Percentiles rank a stretch among this genome's conserved stretches.
Conservation (phyloP, 345 rosid species). For the Syzygium aqueum region DNA sequence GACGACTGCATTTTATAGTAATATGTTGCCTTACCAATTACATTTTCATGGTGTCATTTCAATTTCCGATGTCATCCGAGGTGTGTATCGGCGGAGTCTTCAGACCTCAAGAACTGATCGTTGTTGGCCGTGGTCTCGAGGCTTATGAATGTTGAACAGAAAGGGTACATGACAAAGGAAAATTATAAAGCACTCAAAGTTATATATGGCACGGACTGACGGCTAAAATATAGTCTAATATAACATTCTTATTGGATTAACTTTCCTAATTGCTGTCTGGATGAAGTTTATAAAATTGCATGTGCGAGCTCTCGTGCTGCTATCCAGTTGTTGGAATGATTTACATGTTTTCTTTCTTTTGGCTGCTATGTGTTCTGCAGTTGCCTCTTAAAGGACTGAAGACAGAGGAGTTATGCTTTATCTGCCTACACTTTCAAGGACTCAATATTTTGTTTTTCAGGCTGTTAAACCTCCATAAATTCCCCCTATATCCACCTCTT, state of each 20-base stretch:
- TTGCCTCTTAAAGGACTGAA: too few species aligned
- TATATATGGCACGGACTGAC: background rate
- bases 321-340: too few species aligned
- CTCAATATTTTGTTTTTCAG: too few species aligned
- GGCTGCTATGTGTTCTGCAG: too few species aligned
- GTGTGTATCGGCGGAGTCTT: accelerated
- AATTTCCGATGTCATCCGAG: background rate
- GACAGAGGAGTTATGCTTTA: too few species aligned
- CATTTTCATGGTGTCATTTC: background rate
- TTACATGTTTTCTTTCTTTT: too few species aligned
- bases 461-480: too few species aligned
- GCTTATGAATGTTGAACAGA: background rate
- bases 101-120: background rate
- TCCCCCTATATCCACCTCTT: too few species aligned
- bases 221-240: background rate
- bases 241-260: background rate
- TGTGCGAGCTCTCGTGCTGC: too few species aligned
- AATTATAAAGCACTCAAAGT: background rate
- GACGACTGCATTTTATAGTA: background rate
- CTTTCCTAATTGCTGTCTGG: too few species aligned
- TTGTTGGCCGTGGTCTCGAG: background rate
- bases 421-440: too few species aligned
- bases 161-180: background rate
- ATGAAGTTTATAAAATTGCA: too few species aligned
- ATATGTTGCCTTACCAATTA: background rate